Conservation (phyloP, 2,329 filamentous ascomycete species). For the Penicillium rolfsii region DNA sequence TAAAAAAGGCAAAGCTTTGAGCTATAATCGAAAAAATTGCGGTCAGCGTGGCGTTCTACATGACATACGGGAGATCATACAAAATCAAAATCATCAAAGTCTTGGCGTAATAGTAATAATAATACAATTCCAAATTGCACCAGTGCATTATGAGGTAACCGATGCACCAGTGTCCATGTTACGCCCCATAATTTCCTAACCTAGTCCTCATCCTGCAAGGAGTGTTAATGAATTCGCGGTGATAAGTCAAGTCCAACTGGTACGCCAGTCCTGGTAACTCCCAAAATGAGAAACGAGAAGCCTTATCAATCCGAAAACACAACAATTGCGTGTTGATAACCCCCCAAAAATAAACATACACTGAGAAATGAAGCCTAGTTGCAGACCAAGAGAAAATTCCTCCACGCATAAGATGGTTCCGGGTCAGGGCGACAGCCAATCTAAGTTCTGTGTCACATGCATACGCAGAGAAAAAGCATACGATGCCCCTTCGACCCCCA, state of each 20-base stretch:
- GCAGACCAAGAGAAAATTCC: not conserved
- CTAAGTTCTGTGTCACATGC: not conserved
- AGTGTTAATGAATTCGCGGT: not conserved
- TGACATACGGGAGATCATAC: not conserved
- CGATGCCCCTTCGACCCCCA: not conserved
- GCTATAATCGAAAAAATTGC: not conserved
- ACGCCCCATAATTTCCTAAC: not conserved
- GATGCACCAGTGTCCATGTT: not conserved
- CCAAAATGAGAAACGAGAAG: not conserved
- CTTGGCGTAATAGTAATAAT: not conserved
- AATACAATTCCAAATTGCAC: conserved; percentile 1
- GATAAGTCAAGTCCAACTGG: not conserved
- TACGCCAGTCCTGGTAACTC: conserved; percentile 1
- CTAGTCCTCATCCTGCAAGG: not conserved
- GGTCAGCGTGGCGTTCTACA: not conserved
- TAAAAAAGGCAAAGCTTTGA: not conserved
- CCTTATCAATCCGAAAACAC: not conserved
- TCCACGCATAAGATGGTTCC: too few species aligned
- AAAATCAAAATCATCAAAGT: not conserved
- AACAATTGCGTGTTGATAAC: not conserved
- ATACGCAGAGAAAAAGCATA: not conserved
- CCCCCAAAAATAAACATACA: not conserved
- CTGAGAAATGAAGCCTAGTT: not conserved
- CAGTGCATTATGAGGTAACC: not conserved
- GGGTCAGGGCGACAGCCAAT: not conserved